A percentile compares a stretch with the other conserved stretches of the same genome.
These are phyloP conservation scores for Isabelozyma heimii DNA, from an alignment of 805 yeast species.

Conservation along the genomic window DNA sequence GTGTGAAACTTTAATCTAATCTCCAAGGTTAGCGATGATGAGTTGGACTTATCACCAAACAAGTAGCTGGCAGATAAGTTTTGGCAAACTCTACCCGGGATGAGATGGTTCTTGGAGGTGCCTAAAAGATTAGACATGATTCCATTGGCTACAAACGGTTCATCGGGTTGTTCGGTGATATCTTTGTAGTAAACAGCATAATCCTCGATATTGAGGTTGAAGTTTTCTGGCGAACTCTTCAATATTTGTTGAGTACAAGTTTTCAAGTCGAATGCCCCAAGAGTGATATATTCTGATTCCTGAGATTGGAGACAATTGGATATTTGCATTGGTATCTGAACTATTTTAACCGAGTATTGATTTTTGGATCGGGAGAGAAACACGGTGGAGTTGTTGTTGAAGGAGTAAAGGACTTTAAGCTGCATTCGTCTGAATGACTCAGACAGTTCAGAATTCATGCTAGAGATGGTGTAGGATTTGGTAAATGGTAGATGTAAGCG, in stretches of 20 bases:
- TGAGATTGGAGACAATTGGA: conserved; percentile 2
- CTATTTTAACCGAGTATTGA: conserved; percentile 34
- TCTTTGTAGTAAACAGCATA: conserved; percentile 47
- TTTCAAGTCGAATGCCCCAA: conserved; percentile 43
- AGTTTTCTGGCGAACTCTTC: conserved; percentile 41
- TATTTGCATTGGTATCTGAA: conserved; percentile 28
- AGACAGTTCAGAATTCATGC: conserved; percentile 2
- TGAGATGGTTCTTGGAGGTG: conserved; percentile 22
- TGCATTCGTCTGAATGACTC: conserved; percentile 32
- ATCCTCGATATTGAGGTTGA: conserved; percentile 35
- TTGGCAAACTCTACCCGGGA: conserved; percentile 58
- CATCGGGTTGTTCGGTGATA: conserved; percentile 47
- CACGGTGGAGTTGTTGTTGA: conserved; percentile 42
- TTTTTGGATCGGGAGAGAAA: conserved; percentile 38
- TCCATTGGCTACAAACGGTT: conserved; percentile 45
- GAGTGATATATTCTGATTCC: conserved; percentile 28
- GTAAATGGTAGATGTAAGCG: not conserved
- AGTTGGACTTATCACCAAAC: conserved; percentile 34
- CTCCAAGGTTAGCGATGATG: conserved; percentile 52
- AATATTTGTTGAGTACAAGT: conserved; percentile 37
- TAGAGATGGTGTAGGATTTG: not conserved
- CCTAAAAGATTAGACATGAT: conserved; percentile 29
- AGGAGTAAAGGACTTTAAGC: conserved; percentile 43
- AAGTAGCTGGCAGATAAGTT: conserved; percentile 48
- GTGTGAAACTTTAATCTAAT: conserved; percentile 50